Conservation (phyloP, 345 rosid genomes). For the Ceriops decandra region DNA sequence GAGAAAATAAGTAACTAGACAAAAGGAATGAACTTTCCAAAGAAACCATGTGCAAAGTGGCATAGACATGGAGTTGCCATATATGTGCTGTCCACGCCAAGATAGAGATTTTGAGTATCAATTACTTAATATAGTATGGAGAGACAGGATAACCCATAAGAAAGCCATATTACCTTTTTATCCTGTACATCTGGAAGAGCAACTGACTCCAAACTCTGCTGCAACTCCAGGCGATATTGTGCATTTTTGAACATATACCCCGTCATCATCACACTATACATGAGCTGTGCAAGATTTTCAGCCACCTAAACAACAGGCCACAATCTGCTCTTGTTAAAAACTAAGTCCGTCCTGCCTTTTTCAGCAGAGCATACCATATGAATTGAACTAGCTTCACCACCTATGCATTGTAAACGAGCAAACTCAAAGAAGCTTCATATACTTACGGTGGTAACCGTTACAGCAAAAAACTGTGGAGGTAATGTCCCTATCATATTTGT, state of each 20-base stretch:
- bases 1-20: not conserved
- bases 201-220: conserved; percentile 84
- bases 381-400: too few relatives aligned
- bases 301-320: conserved; percentile 62
- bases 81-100: not conserved
- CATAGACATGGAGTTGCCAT: not conserved
- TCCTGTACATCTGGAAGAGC: conserved; percentile 80
- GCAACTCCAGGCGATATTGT: conserved; percentile 84
- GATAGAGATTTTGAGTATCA: too few relatives aligned
- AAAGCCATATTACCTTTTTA: conserved; percentile 40
- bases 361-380: not conserved
- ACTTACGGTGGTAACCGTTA: conserved; percentile 83
- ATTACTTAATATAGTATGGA: not conserved
- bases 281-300: conserved; percentile 95
- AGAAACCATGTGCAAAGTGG: not conserved
- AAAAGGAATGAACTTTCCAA: not conserved
- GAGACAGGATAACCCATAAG: not conserved
- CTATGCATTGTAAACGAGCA: not conserved
- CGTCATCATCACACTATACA: conserved; percentile 95
- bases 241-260: conserved; percentile 97
- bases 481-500: conserved; percentile 93
- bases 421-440: not conserved
- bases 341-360: not conserved
- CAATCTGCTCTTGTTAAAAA: conserved; percentile 5
- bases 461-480: conserved; percentile 86